Conservation (phyloP, 805 yeast genomes). For the Kuraishia capsulata region DNA sequence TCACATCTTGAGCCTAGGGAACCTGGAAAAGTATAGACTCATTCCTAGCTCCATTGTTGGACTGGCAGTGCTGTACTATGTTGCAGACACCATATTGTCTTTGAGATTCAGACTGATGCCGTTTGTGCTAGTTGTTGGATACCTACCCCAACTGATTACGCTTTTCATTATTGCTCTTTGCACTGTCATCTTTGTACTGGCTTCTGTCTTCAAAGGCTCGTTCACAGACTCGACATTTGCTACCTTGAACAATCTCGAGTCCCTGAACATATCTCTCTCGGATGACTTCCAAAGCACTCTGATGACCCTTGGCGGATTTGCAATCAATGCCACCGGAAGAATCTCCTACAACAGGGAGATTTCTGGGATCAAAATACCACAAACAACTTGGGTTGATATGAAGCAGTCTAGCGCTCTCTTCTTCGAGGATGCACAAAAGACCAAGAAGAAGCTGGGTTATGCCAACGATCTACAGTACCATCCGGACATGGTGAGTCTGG, state of each 20-base stretch:
- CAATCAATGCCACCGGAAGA: constrained; percentile 59
- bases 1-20: constrained; percentile 53
- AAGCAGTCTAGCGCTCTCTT: constrained; percentile 2
- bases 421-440: neutral
- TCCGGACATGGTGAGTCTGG: constrained; percentile 2
- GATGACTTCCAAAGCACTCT: constrained; percentile 65
- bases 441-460: constrained; percentile 1
- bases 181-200: constrained; percentile 41
- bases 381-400: constrained; percentile 45
- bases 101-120: constrained; percentile 44
- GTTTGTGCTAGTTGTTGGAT: constrained; percentile 44
- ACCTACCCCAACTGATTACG: constrained; percentile 58
- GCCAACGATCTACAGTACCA: constrained; percentile 2
- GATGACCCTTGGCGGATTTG: constrained; percentile 49
- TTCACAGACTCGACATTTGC: constrained; percentile 20
- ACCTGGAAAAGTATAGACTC: constrained; percentile 45
- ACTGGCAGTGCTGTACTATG: constrained; percentile 40
- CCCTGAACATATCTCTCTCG: constrained; percentile 29
- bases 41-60: constrained; percentile 59
- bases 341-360: constrained; percentile 58
- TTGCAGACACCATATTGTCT: constrained; percentile 22
- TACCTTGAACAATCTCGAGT: constrained; percentile 23
- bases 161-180: constrained; percentile 43
- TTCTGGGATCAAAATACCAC: constrained; percentile 36
- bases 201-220: constrained; percentile 49